Percentiles rank a stretch among this genome's conserved stretches.
Evolutionary conservation across 2,329 filamentous ascomycete species (phyloP).

Genomic region (Fusarium subtropicale): DNA sequence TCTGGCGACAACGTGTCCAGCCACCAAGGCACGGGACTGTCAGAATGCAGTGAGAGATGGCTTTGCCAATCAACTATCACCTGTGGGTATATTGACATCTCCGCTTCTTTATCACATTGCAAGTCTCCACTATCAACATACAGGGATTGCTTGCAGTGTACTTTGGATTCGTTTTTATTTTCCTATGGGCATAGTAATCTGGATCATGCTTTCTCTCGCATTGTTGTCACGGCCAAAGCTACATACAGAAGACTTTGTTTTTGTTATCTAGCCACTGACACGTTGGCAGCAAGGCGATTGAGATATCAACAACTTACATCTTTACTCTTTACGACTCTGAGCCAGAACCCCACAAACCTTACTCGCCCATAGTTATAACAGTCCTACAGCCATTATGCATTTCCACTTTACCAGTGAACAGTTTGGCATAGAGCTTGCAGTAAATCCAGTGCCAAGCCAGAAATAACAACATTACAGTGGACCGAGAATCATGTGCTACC

Average conservation of each 20-base stretch:
- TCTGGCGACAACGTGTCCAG: conserved; percentile 46
- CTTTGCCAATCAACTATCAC: not conserved
- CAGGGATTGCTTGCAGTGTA: conserved; percentile 6
- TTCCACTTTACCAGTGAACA: not conserved
- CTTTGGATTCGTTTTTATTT: not conserved
- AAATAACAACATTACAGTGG: not conserved
- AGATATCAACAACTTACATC: not conserved
- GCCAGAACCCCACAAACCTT: not conserved
- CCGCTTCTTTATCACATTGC: conserved; percentile 7
- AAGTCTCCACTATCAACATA: conserved; percentile 10
- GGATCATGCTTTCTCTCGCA: not conserved
- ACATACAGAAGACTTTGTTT: not conserved
- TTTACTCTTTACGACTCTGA: not conserved
- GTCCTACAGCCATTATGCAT: not conserved
- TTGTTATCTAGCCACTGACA: not conserved
- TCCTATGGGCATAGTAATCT: conserved; percentile 7
- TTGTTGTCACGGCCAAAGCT: not conserved
- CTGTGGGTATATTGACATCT: not conserved
- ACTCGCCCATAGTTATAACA: not conserved
- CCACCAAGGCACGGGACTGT: conserved; percentile 16
- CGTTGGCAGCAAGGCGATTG: not conserved
- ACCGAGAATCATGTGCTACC: conserved; percentile 11
- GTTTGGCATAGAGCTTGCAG: not conserved
- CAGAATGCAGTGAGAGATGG: not conserved
- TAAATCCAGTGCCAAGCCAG: not conserved